These are phyloP conservation scores for Annona squamosa DNA, from an alignment of 164 flowering plant genomes.

Conservation along the genomic window DNA sequence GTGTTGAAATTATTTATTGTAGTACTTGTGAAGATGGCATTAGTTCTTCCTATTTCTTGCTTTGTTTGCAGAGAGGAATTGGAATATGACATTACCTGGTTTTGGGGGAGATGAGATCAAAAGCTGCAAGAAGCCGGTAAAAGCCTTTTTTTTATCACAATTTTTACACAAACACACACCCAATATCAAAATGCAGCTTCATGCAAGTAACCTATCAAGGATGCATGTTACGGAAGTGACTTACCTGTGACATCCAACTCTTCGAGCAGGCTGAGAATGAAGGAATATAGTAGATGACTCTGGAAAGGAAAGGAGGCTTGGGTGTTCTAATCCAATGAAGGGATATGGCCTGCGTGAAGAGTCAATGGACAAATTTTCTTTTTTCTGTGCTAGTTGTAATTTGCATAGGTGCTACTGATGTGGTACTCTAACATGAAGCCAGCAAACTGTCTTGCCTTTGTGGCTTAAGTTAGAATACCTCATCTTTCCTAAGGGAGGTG, in stretches of 20 bases:
- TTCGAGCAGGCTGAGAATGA: neutral
- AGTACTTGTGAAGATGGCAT: neutral
- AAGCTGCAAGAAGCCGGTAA: slow-evolving; percentile 71
- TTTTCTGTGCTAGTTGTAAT: no score
- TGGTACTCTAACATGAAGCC: neutral
- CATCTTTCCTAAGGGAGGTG: neutral
- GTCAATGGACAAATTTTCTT: neutral
- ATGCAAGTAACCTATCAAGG: neutral
- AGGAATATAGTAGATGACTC: neutral
- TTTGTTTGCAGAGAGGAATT: slow-evolving; percentile 62
- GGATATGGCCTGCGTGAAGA: neutral
- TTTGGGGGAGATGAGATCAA: slow-evolving; percentile 91
- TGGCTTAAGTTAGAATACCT: neutral
- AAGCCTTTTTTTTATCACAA: neutral
- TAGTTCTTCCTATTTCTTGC: slow-evolving; percentile 4
- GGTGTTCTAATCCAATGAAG: neutral
- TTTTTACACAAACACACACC: neutral
- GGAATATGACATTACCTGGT: slow-evolving; percentile 93
- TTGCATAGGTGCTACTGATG: neutral
- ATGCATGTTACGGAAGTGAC: no score
- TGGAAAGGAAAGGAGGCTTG: neutral
- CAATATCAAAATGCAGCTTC: neutral
- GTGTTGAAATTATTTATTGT: neutral
- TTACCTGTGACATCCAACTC: neutral
- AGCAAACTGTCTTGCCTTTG: neutral